These are phyloP conservation scores for Linum trigynum DNA, from an alignment of 345 rosid genomes.

Conservation along the genomic window DNA sequence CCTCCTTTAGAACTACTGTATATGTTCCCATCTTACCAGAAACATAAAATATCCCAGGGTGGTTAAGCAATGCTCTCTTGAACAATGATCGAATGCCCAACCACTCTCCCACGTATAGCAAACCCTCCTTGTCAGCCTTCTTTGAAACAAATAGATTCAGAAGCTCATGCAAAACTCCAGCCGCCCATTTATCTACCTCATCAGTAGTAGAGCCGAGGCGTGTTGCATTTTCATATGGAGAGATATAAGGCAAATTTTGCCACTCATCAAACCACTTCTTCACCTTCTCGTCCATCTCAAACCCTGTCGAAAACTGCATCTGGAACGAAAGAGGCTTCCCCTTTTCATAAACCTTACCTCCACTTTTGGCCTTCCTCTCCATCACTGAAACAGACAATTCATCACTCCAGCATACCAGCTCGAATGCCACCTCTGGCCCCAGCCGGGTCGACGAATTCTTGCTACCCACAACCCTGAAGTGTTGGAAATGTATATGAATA, in stretches of 20 bases:
- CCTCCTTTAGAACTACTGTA: constrained; percentile 76
- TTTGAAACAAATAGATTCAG: constrained; percentile 62
- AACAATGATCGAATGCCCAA: constrained; percentile 73
- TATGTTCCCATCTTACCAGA: constrained; percentile 56
- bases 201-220: constrained; percentile 49
- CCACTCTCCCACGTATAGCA: constrained; percentile 57
- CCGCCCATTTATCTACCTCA: constrained; percentile 78
- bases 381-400: constrained; percentile 49
- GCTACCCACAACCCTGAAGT: constrained; percentile 37
- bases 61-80: constrained; percentile 71
- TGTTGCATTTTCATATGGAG: constrained; percentile 63
- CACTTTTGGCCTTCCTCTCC: constrained; percentile 43
- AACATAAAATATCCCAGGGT: constrained; percentile 65
- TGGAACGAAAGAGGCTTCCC: constrained; percentile 47
- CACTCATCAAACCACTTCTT: constrained; percentile 71
- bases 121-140: constrained; percentile 54
- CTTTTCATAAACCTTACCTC: constrained; percentile 25
- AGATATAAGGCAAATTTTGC: constrained; percentile 78
- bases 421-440: constrained; percentile 27
- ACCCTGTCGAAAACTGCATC: constrained; percentile 48
- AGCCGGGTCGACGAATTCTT: not conserved
- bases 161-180: constrained; percentile 65
- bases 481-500: no score
- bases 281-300: constrained; percentile 62
- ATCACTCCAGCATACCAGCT: constrained; percentile 78